Conservation (phyloP, 140 eudicot genomes). For the Ambrosia hybrid region DNA sequence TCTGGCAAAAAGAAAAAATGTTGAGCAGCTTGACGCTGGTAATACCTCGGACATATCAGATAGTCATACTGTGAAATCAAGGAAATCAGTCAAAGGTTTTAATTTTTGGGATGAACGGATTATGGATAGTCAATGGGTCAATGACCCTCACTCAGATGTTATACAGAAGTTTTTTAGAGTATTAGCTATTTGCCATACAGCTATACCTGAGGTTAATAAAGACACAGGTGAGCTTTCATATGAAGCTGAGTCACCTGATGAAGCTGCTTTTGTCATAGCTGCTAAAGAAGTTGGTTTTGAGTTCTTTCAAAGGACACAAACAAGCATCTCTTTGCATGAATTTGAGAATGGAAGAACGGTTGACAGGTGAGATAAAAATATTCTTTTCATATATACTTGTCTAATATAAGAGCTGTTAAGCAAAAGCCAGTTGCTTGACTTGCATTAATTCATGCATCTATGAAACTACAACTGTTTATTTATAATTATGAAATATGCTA, state of each 20-base stretch:
- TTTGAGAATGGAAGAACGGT: constrained; percentile 47
- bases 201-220: constrained; percentile 77
- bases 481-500: too few relatives aligned
- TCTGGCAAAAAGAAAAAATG: constrained; percentile 53
- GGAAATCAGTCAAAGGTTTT: constrained; percentile 68
- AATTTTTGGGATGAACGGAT: constrained; percentile 79
- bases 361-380: constrained; percentile 54
- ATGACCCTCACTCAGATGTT: constrained; percentile 53
- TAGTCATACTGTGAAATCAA: constrained; percentile 33
- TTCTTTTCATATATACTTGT: constrained; percentile 7
- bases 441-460: not conserved
- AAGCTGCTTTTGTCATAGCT: constrained; percentile 96
- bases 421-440: not conserved
- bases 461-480: not conserved
- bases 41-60: constrained; percentile 25
- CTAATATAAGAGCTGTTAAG: not conserved
- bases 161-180: constrained; percentile 84
- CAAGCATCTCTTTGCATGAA: constrained; percentile 78
- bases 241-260: constrained; percentile 99
- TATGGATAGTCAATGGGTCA: constrained; percentile 74
- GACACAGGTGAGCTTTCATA: constrained; percentile 66
- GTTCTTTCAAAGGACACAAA: constrained; percentile 86
- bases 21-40: constrained; percentile 30
- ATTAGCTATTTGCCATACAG: constrained; percentile 91
- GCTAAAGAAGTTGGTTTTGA: constrained; percentile 94